Conservation (phyloP, 179 eudicot species). For the Sideroxylon spinosum region DNA sequence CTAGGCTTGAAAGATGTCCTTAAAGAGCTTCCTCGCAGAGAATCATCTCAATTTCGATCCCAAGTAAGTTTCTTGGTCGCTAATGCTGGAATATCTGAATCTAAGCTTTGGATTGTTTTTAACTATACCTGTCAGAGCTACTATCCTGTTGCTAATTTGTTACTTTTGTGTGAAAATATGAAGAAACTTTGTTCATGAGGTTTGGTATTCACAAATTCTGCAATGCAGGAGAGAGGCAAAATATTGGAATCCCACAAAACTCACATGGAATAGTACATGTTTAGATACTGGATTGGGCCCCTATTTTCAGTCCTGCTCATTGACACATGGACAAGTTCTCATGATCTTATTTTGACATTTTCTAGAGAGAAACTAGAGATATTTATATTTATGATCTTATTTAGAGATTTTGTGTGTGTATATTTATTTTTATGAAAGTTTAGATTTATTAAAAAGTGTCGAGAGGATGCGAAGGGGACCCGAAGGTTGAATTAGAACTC, state of each 20-base stretch:
- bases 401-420: too few species aligned
- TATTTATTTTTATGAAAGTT: too few species aligned
- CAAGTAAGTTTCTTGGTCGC: constrained; percentile 42
- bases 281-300: background rate
- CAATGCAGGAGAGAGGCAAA: background rate
- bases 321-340: too few species aligned
- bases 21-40: constrained; percentile 70
- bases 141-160: background rate
- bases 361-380: too few species aligned
- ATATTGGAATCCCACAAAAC: background rate
- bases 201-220: background rate
- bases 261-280: background rate
- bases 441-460: too few species aligned
- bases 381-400: too few species aligned
- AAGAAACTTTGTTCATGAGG: constrained; percentile 1
- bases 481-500: too few species aligned
- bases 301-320: background rate
- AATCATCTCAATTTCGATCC: constrained; percentile 63
- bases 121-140: background rate
- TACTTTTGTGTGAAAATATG: background rate
- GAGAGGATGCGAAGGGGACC: too few species aligned
- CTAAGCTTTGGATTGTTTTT: background rate
- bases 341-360: too few species aligned
- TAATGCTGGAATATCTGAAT: background rate
- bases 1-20: constrained; percentile 73